Percentiles rank a stretch among this genome's conserved stretches.
Evolutionary conservation across 1,284 basidiomycete species (phyloP).

Genomic region (Mrakiaceae sp.): DNA sequence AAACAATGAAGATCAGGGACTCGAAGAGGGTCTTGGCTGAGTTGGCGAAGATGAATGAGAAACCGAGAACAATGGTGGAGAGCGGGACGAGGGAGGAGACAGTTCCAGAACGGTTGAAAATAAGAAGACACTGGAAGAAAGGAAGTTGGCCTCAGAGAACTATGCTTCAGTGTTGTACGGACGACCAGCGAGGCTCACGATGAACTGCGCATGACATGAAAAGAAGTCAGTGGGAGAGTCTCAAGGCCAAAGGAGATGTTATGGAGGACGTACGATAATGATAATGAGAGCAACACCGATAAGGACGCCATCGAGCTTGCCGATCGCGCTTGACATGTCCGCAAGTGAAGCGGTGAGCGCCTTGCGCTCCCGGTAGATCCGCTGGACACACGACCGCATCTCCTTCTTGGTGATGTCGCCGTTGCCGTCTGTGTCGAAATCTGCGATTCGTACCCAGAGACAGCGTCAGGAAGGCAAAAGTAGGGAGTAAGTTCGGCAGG

Average conservation of each 20-base stretch:
- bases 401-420: slow-evolving; percentile 68
- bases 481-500: background rate
- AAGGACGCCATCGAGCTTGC: slow-evolving; percentile 49
- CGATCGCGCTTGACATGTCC: slow-evolving; percentile 14
- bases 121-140: slow-evolving; percentile 46
- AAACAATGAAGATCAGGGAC: slow-evolving; percentile 75
- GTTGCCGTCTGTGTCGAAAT: slow-evolving; percentile 75
- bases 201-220: too few relatives aligned
- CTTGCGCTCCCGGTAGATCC: slow-evolving; percentile 69
- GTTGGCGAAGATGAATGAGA: slow-evolving; percentile 71
- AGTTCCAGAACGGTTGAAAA: slow-evolving; percentile 61
- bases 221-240: background rate
- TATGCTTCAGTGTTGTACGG: background rate
- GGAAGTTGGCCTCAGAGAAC: too few relatives aligned
- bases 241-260: background rate
- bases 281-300: slow-evolving; percentile 49
- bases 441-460: background rate
- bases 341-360: slow-evolving; percentile 52
- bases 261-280: slow-evolving; percentile 39
- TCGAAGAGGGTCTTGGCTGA: slow-evolving; percentile 72
- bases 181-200: background rate
- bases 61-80: slow-evolving; percentile 61
- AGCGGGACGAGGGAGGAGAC: slow-evolving; percentile 67
- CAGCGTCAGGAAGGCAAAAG: background rate
- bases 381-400: slow-evolving; percentile 69